phyloP scores from a whole-genome alignment of 495 filamentous ascomycete species.

The Penicillium subrubescens region DNA sequence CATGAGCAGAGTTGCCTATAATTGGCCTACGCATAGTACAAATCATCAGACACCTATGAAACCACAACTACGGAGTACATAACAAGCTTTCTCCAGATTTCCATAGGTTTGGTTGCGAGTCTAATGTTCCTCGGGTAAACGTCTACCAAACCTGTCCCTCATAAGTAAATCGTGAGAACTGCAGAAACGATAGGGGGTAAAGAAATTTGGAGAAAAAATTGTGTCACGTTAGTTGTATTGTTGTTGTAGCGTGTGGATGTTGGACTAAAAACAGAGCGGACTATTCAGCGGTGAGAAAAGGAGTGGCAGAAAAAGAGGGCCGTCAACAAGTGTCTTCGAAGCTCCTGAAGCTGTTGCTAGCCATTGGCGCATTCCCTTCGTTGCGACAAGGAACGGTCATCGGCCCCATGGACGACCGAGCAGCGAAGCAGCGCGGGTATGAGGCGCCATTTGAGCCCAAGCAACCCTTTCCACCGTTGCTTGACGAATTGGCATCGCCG shows the following conservation, averaged over 20 bases:
- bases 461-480: slow-evolving; percentile 44
- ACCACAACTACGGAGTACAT: too few relatives aligned
- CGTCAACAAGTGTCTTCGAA: background rate
- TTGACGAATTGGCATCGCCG: slow-evolving; percentile 34
- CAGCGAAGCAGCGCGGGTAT: slow-evolving; percentile 6
- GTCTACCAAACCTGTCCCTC: background rate
- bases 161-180: too few relatives aligned
- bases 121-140: background rate
- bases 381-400: background rate
- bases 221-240: too few relatives aligned
- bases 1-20: too few relatives aligned
- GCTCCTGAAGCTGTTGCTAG: background rate
- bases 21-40: too few relatives aligned
- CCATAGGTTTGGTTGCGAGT: background rate
- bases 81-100: background rate
- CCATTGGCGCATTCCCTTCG: background rate
- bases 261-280: background rate
- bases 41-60: too few relatives aligned
- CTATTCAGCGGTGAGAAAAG: background rate
- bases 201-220: too few relatives aligned
- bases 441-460: slow-evolving; percentile 35
- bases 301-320: slow-evolving; percentile 17
- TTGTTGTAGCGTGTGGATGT: too few relatives aligned
- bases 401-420: slow-evolving; percentile 13
- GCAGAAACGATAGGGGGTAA: too few relatives aligned